Percentiles rank a stretch among this genome's conserved stretches.
phyloP scores from a whole-genome alignment of 225 moss, liverwort and hornwort species.

The Marchantia polymorpha region DNA sequence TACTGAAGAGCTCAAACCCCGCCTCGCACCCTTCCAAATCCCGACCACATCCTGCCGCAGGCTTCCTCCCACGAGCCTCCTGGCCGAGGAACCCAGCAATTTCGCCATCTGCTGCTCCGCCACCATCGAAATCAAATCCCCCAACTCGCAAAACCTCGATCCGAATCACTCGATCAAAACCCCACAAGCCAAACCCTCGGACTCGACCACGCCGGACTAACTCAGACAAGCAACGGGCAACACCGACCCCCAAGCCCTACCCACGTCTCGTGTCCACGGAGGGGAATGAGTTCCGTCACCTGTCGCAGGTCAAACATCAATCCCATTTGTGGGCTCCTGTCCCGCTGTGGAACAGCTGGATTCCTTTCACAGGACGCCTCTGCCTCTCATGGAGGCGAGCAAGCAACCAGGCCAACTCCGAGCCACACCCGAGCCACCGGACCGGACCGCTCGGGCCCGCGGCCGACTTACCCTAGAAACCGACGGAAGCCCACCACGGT shows the following conservation, averaged over 20 bases:
- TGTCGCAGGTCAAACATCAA: not conserved
- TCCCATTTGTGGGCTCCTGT: not conserved
- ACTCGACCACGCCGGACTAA: not conserved
- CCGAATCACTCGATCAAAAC: too few species aligned
- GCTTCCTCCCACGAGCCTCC: not conserved
- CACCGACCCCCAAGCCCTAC: not conserved
- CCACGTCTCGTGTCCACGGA: not conserved
- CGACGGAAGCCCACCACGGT: not conserved
- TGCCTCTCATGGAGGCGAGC: not conserved
- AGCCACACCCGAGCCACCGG: too few species aligned
- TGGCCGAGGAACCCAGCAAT: not conserved
- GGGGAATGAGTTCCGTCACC: not conserved
- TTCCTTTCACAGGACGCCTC: not conserved
- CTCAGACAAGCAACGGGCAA: not conserved
- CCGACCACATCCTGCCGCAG: not conserved
- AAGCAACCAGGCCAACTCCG: not conserved
- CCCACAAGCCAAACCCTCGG: too few species aligned
- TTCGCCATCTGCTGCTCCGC: slow-evolving; percentile 7
- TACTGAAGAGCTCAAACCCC: slow-evolving; percentile 18
- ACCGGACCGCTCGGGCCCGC: too few species aligned
- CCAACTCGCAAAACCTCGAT: not conserved
- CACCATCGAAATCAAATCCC: not conserved
- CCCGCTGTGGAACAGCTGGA: not conserved
- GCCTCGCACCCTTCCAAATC: slow-evolving; percentile 8
- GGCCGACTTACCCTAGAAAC: not conserved